Base-by-base conservation (phyloP, 2,329 filamentous ascomycete genomes). In the Sporothrix schenckii region DNA sequence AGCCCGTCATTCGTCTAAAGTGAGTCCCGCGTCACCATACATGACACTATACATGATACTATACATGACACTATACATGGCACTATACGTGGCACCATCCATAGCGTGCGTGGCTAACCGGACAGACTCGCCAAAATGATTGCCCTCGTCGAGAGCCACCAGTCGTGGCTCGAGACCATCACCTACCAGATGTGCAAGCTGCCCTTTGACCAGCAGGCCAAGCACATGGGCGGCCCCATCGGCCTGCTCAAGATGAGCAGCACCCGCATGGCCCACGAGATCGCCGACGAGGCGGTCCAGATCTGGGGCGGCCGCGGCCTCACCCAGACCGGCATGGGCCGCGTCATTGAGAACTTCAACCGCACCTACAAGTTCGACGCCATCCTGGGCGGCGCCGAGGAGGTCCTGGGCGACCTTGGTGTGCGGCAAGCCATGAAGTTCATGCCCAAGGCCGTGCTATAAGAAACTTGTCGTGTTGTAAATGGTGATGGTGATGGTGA, bases 101-200 rank as follows among this genome's bases (percentile, higher is more conserved):
- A 34, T 34, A 34, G 7, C 4, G 34, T 9, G 34, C 34, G 9
- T 9, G 19, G 63, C 84, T 95, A 47, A 89, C 93, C 74, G 75
- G 34, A 34, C 78, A 95, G 95, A 87, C 87, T 96, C 70, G 92
- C 92, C 72, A 92, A 92, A 78, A 95, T 96, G 92, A 95, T 96
- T 74, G 88, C 91, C 4, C 88, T 91, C 66, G 87, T 89, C 74
- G 92, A 97, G 80, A 85, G 91, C n/a, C 90, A 91, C 80, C 92
- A 96, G 79, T 87, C 92, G 24, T 96, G 92, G 92, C 86, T 95
- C 65, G 92, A 96, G 79, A 88, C 87, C 54, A 89, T 95, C 77
- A 93, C 92, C 24, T 92, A 93, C 82, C 92, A 96, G 78, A 96
- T 96, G 92, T 91, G 87, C 82, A 85, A 92, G 79, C 92, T 96